phyloP scores from a whole-genome alignment of 2,329 filamentous ascomycete species.

The Talaromyces atroroseus region DNA sequence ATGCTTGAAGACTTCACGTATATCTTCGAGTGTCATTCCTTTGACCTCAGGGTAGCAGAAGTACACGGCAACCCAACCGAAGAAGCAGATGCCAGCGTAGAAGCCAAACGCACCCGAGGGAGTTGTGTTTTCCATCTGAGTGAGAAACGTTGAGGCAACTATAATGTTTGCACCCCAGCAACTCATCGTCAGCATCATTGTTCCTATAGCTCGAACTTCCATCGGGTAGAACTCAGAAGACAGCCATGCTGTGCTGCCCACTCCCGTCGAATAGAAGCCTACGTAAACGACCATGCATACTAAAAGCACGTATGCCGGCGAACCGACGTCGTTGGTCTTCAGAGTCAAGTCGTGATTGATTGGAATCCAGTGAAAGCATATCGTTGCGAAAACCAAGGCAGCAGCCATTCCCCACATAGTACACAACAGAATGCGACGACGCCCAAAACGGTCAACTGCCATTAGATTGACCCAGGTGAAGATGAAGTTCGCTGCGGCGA shows the following conservation, averaged over 20 bases:
- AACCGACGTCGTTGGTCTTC: conserved; percentile 24
- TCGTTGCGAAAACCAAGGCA: neutral
- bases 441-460: neutral
- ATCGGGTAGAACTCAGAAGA: conserved; percentile 44
- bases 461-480: neutral
- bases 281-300: conserved; percentile 43
- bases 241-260: conserved; percentile 47
- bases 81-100: conserved; percentile 46
- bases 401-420: neutral
- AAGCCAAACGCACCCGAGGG: conserved; percentile 48
- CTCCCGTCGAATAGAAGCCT: conserved; percentile 41
- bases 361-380: neutral
- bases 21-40: too few relatives aligned
- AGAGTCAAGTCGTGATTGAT: neutral
- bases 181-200: conserved; percentile 43
- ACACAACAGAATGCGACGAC: neutral
- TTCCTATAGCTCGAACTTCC: conserved; percentile 46
- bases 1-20: too few relatives aligned
- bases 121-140: conserved; percentile 46
- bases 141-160: conserved; percentile 46
- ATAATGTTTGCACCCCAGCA: conserved; percentile 45
- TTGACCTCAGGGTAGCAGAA: conserved; percentile 34
- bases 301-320: conserved; percentile 34
- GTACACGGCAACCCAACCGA: conserved; percentile 44
- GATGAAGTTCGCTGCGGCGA: neutral